These are phyloP conservation scores for Posidonia oceanica DNA, from an alignment of 116 monocot species.

Conservation along the genomic window DNA sequence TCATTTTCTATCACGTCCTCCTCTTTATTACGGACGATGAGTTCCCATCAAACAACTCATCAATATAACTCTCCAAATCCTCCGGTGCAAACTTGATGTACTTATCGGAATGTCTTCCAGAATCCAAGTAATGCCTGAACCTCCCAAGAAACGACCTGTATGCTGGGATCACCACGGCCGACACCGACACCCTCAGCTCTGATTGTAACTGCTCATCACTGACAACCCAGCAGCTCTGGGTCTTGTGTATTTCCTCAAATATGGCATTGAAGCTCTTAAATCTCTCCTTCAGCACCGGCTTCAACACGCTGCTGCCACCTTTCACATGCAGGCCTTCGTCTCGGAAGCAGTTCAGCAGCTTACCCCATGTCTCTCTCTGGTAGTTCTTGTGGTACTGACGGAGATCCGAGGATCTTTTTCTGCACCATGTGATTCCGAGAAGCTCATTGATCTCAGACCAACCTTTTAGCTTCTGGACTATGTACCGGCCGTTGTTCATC, in stretches of 20 bases:
- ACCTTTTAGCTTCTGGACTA: constrained; percentile 52
- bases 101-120: constrained; percentile 55
- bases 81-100: constrained; percentile 50
- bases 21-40: constrained; percentile 20
- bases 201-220: constrained; percentile 56
- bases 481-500: constrained; percentile 87
- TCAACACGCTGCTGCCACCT: constrained; percentile 16
- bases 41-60: constrained; percentile 53
- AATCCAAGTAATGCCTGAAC: constrained; percentile 29
- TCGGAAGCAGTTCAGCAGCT: constrained; percentile 32
- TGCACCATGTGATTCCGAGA: constrained; percentile 43
- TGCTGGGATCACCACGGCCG: constrained; percentile 49
- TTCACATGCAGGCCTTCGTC: constrained; percentile 35
- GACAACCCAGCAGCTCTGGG: constrained; percentile 46
- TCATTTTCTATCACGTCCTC: constrained; percentile 4
- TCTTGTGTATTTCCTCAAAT: constrained; percentile 54
- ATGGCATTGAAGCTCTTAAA: constrained; percentile 51
- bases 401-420: constrained; percentile 34
- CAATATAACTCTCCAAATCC: constrained; percentile 44
- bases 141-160: constrained; percentile 48
- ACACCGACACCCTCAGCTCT: constrained; percentile 50
- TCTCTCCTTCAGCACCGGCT: constrained; percentile 42
- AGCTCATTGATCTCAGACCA: constrained; percentile 33
- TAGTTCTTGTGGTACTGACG: constrained; percentile 60
- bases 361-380: constrained; percentile 52